These are phyloP conservation scores for Fusarium sp. DNA, from an alignment of 2,329 filamentous ascomycete species.

Conservation along the genomic window DNA sequence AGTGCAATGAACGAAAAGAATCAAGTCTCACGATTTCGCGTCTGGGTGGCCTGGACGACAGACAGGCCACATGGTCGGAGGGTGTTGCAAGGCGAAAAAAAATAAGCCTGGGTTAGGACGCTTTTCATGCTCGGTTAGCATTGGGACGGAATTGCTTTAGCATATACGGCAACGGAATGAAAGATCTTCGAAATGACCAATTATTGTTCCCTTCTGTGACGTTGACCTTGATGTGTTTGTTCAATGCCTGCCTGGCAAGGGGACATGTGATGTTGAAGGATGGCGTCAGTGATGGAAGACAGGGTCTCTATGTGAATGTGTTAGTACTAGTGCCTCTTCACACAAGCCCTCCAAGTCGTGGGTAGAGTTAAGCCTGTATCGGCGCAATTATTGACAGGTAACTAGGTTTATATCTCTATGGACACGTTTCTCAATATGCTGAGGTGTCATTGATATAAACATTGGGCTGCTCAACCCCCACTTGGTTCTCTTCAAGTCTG, in stretches of 20 bases:
- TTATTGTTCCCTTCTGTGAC: constrained; percentile 14
- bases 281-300: not conserved
- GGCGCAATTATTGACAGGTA: not conserved
- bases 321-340: not conserved
- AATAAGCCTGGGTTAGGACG: constrained; percentile 50
- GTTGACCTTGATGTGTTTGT: not conserved
- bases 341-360: not conserved
- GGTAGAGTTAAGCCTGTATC: not conserved
- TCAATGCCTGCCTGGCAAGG: not conserved
- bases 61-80: constrained; percentile 48
- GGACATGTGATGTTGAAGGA: not conserved
- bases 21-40: constrained; percentile 51
- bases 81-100: constrained; percentile 47
- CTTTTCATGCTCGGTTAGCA: constrained; percentile 54
- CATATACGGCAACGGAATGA: constrained; percentile 52
- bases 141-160: constrained; percentile 51
- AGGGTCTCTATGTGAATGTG: not conserved
- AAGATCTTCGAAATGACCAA: constrained; percentile 47
- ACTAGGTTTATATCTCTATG: not conserved
- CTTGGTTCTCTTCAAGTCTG: not conserved
- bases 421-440: not conserved
- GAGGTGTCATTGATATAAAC: not conserved
- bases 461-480: not conserved
- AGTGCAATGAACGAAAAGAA: constrained; percentile 46
- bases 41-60: constrained; percentile 50